phyloP scores from a whole-genome alignment of 129 eudicot species.

The Flaveria brownii region DNA sequence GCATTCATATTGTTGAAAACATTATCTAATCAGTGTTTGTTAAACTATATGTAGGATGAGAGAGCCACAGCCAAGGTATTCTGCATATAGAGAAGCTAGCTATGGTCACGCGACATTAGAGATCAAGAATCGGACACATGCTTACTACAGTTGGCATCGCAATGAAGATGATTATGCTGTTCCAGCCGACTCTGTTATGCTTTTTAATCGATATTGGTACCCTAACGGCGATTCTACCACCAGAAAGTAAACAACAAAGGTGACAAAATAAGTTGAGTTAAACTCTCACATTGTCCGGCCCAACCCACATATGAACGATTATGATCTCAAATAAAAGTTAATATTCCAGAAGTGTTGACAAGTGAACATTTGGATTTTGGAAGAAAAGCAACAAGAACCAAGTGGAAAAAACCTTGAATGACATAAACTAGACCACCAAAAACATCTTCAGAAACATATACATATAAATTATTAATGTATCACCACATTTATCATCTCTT shows the following conservation, averaged over 20 bases:
- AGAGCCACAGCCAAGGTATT: constrained; percentile 61
- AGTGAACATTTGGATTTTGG: no score
- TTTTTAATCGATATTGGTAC: constrained; percentile 53
- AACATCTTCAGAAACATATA: no score
- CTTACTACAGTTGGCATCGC: constrained; percentile 61
- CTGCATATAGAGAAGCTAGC: constrained; percentile 66
- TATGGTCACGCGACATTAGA: constrained; percentile 59
- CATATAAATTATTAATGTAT: no score
- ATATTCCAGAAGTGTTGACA: no score
- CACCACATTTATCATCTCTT: no score
- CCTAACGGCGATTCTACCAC: constrained; percentile 45
- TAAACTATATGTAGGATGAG: constrained; percentile 45
- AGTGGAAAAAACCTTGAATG: no score
- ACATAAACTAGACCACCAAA: no score
- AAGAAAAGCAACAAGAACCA: no score
- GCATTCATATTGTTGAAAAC: not conserved
- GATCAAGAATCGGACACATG: constrained; percentile 60
- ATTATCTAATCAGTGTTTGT: not conserved
- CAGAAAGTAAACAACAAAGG: not conserved
- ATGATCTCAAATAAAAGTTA: no score
- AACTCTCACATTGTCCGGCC: no score
- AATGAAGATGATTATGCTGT: constrained; percentile 53
- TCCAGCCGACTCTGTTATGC: constrained; percentile 45
- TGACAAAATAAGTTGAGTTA: no score
- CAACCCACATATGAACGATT: no score